Conservation (phyloP, 2,329 filamentous ascomycete genomes). For the Colletotrichum sp. region DNA sequence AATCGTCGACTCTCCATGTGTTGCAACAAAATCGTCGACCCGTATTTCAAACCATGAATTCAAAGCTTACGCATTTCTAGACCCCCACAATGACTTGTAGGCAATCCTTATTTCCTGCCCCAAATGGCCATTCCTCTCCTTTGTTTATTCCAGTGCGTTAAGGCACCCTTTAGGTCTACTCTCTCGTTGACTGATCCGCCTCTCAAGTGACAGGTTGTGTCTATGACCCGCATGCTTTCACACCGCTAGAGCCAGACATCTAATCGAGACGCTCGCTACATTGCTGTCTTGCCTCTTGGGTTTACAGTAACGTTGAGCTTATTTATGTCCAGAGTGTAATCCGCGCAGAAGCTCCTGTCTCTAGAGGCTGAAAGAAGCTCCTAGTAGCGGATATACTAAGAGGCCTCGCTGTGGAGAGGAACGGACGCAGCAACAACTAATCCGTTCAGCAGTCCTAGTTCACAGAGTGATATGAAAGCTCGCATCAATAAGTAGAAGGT, state of each 20-base stretch:
- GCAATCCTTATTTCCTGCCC: neutral
- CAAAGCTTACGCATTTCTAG: neutral
- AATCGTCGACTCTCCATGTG: neutral
- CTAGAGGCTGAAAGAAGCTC: neutral
- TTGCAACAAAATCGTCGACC: neutral
- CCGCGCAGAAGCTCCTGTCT: neutral
- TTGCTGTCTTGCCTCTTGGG: neutral
- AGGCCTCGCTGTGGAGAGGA: neutral
- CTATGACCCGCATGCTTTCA: neutral
- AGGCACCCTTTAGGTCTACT: neutral
- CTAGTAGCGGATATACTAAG: neutral
- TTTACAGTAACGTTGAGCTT: neutral
- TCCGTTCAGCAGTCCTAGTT: neutral
- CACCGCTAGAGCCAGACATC: neutral
- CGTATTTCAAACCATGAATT: neutral
- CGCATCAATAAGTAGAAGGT: neutral
- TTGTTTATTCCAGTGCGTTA: neutral
- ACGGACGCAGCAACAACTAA: rapidly evolving
- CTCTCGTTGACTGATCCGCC: rapidly evolving
- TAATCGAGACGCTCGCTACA: rapidly evolving
- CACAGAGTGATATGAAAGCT: neutral
- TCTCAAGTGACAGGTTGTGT: neutral
- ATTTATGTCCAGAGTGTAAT: neutral
- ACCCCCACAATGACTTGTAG: neutral
- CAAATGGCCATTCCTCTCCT: neutral